Base-by-base conservation (phyloP, 1,284 basidiomycete species). In the Entoloma clypeatum region DNA sequence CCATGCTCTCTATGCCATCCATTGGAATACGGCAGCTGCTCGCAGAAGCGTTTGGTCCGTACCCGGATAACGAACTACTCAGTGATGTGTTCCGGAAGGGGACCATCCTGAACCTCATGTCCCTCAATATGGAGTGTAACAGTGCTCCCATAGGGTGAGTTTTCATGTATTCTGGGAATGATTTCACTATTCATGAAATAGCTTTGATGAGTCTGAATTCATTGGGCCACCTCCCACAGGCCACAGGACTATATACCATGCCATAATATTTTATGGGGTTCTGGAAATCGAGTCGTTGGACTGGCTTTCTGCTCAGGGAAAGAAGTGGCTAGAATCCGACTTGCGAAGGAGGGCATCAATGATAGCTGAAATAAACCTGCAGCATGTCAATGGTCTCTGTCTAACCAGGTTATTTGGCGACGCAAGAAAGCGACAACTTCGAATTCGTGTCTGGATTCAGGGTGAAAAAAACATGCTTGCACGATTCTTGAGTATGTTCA, bases 221-320 rank as follows among this genome's bases (percentile, higher is more conserved):
- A 53, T 58, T 9, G 27, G 39, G 34, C 23, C 43, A n/a, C 48
- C 53, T 2, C 49, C 52, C 2, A 18, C 40, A 27, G 53, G 48
- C 9, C 49, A 44, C 23, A 47, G 52, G 17, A 45, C 51, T 11
- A 32, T 27, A 8, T 48, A 45, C n/a, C 33, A 55, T 6, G 40
- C 51, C 6, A 58, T 72, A 3, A 56, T 65, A 5, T 75, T 80
- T 43, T 70, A 65, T 31, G 78, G 76, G 1, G 51, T 68, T 5
- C 57, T 80, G 2, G 62, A 64, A 34, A 65, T 81, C 37, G 48
- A 61, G 9, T 41, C 56, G 2, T 60, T 73, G 1, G 48, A 56
- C 0, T 77, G 74, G 67, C 64, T 81, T 13, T 72, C 74, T 0
- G 57, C 61, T 0, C 53, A 54, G 38, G 78, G 74, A 3, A 38